Conservation (phyloP, 1,139 yeast species). For the Candida buenavistaensis region DNA sequence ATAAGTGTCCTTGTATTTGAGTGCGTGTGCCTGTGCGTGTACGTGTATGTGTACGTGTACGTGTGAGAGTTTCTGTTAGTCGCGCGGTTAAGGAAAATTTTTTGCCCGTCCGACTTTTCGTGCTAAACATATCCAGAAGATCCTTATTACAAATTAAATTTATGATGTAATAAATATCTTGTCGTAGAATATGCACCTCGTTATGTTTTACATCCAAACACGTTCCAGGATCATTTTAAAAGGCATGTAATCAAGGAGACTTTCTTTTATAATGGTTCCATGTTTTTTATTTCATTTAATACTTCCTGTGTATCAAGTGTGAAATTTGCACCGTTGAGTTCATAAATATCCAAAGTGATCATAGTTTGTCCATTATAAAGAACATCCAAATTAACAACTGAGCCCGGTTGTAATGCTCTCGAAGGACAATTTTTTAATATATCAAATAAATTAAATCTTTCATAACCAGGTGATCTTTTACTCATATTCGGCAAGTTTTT, state of each 20-base stretch:
- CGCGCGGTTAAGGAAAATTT: too few species aligned
- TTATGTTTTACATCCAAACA: too few species aligned
- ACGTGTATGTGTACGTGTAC: too few species aligned
- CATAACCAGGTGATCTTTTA: not conserved
- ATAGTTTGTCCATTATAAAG: conserved; percentile 18
- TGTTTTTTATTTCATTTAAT: not conserved
- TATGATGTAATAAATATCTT: too few species aligned
- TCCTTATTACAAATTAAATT: too few species aligned
- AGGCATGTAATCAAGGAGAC: not conserved
- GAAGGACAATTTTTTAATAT: conserved; percentile 12
- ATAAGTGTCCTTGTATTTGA: too few species aligned
- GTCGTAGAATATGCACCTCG: too few species aligned
- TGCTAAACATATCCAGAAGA: too few species aligned
- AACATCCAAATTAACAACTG: conserved; percentile 20
- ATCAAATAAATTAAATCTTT: conserved; percentile 11
- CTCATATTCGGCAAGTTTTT: conserved; percentile 15
- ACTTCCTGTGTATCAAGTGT: conserved; percentile 7
- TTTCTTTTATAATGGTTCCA: not conserved
- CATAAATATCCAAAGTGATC: conserved; percentile 9
- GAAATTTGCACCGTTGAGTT: conserved; percentile 11
- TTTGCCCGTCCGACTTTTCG: too few species aligned
- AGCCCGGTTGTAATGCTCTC: conserved; percentile 14
- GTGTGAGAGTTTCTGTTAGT: too few species aligned
- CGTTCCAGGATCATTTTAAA: too few species aligned
- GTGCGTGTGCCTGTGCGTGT: too few species aligned